These are phyloP conservation scores for Akanthomyces dipterigenus DNA, from an alignment of 2,329 filamentous ascomycete species.

Conservation along the genomic window DNA sequence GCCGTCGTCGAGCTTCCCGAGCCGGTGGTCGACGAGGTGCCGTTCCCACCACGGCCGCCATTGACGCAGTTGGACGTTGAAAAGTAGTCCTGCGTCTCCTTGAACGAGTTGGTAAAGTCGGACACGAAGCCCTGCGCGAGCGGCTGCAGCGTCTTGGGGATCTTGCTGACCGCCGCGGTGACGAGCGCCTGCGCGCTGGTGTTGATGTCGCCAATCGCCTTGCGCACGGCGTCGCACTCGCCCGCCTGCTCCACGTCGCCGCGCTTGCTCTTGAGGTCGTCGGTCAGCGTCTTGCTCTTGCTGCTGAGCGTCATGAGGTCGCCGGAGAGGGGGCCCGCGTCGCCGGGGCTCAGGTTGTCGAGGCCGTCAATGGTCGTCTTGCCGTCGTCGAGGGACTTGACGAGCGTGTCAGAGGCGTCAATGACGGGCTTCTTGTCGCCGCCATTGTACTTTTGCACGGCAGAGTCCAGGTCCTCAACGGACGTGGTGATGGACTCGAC, in stretches of 20 bases:
- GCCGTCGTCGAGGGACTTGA: slow-evolving; percentile 8
- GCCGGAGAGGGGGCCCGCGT: not conserved
- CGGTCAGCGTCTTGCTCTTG: slow-evolving; percentile 6
- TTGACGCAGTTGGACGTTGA: slow-evolving; percentile 4
- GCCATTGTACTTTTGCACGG: slow-evolving; percentile 1
- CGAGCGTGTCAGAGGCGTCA: slow-evolving; percentile 7
- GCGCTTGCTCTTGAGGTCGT: slow-evolving; percentile 16
- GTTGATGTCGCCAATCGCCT: slow-evolving; percentile 3
- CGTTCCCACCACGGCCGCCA: not conserved
- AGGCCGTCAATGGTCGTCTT: slow-evolving; percentile 7
- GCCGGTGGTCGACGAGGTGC: not conserved
- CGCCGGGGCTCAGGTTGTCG: not conserved
- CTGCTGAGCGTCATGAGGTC: slow-evolving; percentile 2
- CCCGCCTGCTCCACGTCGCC: slow-evolving; percentile 1
- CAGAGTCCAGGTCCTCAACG: slow-evolving; percentile 5
- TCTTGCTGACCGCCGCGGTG: not conserved
- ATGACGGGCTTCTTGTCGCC: slow-evolving; percentile 8
- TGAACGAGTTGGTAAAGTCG: not conserved
- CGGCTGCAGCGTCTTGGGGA: slow-evolving; percentile 1
- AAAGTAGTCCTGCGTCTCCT: slow-evolving; percentile 9
- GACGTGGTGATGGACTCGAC: slow-evolving; percentile 7
- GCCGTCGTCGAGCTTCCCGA: not conserved
- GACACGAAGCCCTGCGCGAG: not conserved
- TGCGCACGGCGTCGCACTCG: slow-evolving; percentile 9
- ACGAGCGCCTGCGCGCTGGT: not conserved